A percentile compares a stretch with the other conserved stretches of the same genome.
Evolutionary conservation across 441 rosid species (phyloP).

Genomic region (Jatropha podagrica): DNA sequence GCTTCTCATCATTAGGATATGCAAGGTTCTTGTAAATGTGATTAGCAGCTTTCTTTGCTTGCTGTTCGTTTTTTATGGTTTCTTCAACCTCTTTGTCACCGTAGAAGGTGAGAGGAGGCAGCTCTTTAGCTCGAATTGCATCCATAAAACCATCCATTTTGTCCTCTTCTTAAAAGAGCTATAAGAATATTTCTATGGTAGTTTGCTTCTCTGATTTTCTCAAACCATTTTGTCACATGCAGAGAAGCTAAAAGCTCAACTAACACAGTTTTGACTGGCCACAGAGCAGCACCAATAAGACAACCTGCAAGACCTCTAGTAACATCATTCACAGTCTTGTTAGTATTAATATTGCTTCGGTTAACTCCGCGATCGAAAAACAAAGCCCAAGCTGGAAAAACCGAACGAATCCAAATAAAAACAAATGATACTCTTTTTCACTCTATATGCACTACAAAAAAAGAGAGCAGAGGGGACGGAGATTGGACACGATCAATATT

Average conservation of each 20-base stretch:
- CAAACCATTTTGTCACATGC: conserved; percentile 41
- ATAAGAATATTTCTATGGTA: conserved; percentile 40
- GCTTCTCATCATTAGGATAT: no score
- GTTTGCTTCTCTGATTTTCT: conserved; percentile 45
- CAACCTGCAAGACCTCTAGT: conserved; percentile 36
- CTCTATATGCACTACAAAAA: conserved; percentile 23
- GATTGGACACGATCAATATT: no score
- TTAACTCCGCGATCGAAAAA: conserved; percentile 36
- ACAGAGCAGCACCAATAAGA: conserved; percentile 39
- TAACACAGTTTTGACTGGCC: conserved; percentile 42
- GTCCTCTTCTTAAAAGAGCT: conserved; percentile 43
- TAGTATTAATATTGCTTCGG: background rate
- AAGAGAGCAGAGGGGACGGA: no score
- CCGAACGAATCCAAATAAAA: conserved; percentile 42
- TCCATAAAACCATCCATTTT: conserved; percentile 51
- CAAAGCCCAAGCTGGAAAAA: conserved; percentile 51
- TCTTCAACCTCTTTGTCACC: no score
- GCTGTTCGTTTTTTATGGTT: no score
- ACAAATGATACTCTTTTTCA: conserved; percentile 44
- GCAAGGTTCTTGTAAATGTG: no score
- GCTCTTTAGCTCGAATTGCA: conserved; percentile 43
- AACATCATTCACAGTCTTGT: no score
- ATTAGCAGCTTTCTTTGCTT: background rate
- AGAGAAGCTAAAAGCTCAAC: conserved; percentile 38
- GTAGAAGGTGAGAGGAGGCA: conserved; percentile 34